Evolutionary conservation across 306 rosid genomes (phyloP), one percentile per base, ranked within the genome.

Genomic region (Inga leiocalycina): DNA sequence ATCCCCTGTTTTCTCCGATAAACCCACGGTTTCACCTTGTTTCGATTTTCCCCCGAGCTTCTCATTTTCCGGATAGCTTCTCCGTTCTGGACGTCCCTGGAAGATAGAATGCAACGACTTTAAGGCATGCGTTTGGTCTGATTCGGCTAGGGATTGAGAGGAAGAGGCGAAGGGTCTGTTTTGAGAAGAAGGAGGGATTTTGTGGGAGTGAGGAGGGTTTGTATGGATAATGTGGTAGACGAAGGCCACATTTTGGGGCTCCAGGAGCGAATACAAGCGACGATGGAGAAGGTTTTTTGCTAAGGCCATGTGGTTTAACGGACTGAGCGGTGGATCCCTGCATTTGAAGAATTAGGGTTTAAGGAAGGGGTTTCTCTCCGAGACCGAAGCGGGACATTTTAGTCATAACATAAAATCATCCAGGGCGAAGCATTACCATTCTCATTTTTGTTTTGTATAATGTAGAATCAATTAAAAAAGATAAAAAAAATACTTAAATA

Each of bases 101-200:
- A 88, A 89, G 87, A 92, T 66, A 45, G 83, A 79, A 73, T 77
- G 74, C 75, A 90, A 79, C 6, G 92, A 86, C 77, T 78, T 89
- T 20, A 64, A 52, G 80, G 13, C 83, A 27, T 52, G 71, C 10
- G 15, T 35, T 11, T n/a, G 17, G 10, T 57, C 81, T 19, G 82
- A 49, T 34, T 64, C 76, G 41, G 86, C 20, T 77, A 64, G 78
- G 32, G 79, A 2, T 64, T 78, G 82, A 56, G 78, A 75, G 1
- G 82, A 83, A 81, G 79, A 39, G 10, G 88, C 13, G 54, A 48
- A 43, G 79, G 78, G 39, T 54, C 86, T 82, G 81, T 10, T 57
- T 74, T 67, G 69, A 85, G 62, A 87, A 85, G 67, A 85, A 17
- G 46, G 88, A 78, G 86, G 61, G 43, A 64, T 49, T 75, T 48